Base-by-base conservation (phyloP, 371 early-diverging fungal species). In the Fennellomyces sp. region DNA sequence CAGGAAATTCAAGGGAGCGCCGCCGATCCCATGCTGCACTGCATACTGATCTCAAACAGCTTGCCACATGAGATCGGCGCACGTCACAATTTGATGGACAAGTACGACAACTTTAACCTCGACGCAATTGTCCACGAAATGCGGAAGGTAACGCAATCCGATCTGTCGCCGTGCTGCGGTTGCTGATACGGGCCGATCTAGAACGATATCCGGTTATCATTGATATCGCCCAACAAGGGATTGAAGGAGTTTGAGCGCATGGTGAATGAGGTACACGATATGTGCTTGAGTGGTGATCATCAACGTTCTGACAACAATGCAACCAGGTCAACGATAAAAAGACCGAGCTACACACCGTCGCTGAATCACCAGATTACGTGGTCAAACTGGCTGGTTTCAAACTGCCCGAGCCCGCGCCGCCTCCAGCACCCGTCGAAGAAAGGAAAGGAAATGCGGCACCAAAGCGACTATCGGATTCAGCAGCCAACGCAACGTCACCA, bases 351-450 rank as follows among this genome's bases (percentile, higher is more conserved):
- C 61, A 73, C 39, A 78, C 81, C 1, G 70, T 74, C 13, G 38
- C 56, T 10, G 75, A 82, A 30, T 57, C 60, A 2, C 66, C 77
- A 3, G 50, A 49, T 6, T 83, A 86, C 59, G 52, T 73, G 36
- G 81, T 86, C 29, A 77, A 82, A 28, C 63, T 86, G 1, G 86
- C 86, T 17, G 86, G 86, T 19, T 76, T 86, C 52, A 82, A 80
- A 31, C 64, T 86, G 3, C 84, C 85, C n/a, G 61, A 42, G 7
- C 48, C 42, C 13, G 21, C 48, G 39, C 48, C 41, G 3, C 56
- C 52, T 19, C 28, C 56, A 39, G 26, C 64, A 27, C 47, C 51
- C 19, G 52, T 39, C 11, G 27, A 25, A 21, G 39, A 29, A 13
- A 30, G 35, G 31, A 29, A 57, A 33, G 19, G 21, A n/a, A n/a